Percentiles rank a stretch among this genome's conserved stretches.
These are phyloP conservation scores for Chalciporus chontae DNA, from an alignment of 768 basidiomycete species.

Conservation along the genomic window DNA sequence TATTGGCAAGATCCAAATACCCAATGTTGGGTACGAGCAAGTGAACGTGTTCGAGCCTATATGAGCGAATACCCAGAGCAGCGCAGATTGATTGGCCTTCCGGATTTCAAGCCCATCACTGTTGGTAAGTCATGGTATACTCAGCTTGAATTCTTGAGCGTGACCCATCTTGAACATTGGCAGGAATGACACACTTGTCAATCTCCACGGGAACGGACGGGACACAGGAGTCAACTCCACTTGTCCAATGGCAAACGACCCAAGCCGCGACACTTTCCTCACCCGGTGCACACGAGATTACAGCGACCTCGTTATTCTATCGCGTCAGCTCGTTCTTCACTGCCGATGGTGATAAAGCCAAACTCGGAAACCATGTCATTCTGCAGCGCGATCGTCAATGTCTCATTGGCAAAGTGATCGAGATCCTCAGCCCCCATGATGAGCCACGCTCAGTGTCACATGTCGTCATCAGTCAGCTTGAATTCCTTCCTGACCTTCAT, in stretches of 20 bases:
- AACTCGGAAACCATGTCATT: constrained; percentile 4
- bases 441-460: background rate
- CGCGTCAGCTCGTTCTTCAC: background rate
- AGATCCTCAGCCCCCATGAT: background rate
- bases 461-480: background rate
- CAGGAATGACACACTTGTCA: background rate
- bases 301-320: background rate
- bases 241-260: constrained; percentile 1
- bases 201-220: no score
- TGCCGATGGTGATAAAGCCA: constrained; percentile 3
- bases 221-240: background rate
- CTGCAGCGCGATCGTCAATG: background rate
- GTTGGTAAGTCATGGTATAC: background rate
- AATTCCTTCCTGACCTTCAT: background rate
- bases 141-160: background rate
- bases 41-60: background rate
- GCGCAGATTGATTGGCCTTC: background rate
- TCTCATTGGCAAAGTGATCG: constrained; percentile 2
- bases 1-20: constrained; percentile 7
- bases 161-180: background rate
- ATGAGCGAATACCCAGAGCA: constrained; percentile 6
- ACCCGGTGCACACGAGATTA: background rate
- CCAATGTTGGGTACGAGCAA: constrained; percentile 1
- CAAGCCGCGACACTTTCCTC: background rate
- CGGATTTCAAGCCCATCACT: background rate